Conservation (phyloP, 164 flowering plant species). For the Sedum album region DNA sequence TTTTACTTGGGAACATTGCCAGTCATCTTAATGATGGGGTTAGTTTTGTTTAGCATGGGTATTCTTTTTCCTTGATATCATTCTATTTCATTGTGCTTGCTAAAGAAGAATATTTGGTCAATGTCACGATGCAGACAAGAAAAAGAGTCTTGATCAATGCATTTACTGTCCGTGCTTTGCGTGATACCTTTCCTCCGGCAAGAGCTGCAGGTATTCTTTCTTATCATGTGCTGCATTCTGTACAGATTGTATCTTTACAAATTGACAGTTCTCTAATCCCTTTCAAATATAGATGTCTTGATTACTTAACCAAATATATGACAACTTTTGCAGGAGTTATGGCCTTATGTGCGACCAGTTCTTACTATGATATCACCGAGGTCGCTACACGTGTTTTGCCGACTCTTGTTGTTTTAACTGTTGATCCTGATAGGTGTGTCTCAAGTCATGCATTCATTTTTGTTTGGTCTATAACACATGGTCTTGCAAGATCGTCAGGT, state of each 20-base stretch:
- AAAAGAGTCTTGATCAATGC: conserved; percentile 98
- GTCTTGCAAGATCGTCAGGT: neutral
- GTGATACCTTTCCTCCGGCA: conserved; percentile 92
- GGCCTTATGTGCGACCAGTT: conserved; percentile 93
- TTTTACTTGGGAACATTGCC: conserved; percentile 96
- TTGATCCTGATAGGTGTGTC: conserved; percentile 85
- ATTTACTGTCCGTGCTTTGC: conserved; percentile 93
- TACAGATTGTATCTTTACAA: neutral
- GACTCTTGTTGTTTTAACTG: conserved; percentile 76
- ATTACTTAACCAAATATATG: conserved; percentile 7
- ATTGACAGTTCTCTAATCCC: neutral
- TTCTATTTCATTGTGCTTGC: neutral
- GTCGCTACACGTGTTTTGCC: conserved; percentile 92
- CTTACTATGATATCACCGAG: conserved; percentile 78
- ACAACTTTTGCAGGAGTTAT: conserved; percentile 57
- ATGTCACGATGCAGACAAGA: conserved; percentile 61
- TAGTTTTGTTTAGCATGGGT: conserved; percentile 19
- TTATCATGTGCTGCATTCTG: neutral
- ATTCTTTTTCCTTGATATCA: neutral
- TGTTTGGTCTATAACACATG: neutral
- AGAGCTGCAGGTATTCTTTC: conserved; percentile 78
- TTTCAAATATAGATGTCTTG: neutral
- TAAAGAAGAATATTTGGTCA: neutral
- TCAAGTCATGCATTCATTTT: neutral
- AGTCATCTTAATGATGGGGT: conserved; percentile 92